Percentiles rank a stretch among this genome's conserved stretches.
Evolutionary conservation across 2,329 filamentous ascomycete genomes (phyloP).

Genomic region (Catunica adiposa): DNA sequence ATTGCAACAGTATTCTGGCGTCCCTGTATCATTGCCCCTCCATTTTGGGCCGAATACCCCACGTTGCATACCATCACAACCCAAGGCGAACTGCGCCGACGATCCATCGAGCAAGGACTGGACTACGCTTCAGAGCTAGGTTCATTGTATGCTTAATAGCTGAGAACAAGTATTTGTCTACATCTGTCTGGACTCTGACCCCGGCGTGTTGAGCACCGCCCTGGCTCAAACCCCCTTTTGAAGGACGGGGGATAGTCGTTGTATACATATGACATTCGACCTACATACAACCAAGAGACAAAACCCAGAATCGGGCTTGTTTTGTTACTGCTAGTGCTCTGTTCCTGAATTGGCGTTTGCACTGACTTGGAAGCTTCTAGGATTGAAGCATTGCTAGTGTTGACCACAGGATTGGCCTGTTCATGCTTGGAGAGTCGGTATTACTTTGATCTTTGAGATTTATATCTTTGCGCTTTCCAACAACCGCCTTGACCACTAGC

Average conservation of each 20-base stretch:
- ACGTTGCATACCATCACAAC: slow-evolving; percentile 10
- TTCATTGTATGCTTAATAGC: neutral
- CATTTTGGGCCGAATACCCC: slow-evolving; percentile 7
- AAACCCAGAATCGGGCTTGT: too few species aligned
- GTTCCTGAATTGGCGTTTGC: too few species aligned
- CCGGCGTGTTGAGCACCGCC: neutral
- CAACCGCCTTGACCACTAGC: too few species aligned
- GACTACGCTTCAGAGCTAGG: neutral
- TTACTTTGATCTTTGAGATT: neutral
- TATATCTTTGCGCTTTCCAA: too few species aligned
- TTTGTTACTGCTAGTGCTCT: too few species aligned
- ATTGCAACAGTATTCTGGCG: neutral
- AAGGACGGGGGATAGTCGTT: neutral
- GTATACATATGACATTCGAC: too few species aligned
- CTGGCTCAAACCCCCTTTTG: slow-evolving; percentile 9
- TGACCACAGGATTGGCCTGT: neutral
- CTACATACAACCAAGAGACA: too few species aligned
- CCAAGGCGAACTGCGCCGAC: neutral
- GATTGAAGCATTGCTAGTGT: neutral
- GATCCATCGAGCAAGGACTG: neutral
- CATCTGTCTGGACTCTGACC: neutral
- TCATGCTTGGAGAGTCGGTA: neutral
- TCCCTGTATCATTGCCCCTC: slow-evolving; percentile 1
- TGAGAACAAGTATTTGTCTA: slow-evolving; percentile 1
- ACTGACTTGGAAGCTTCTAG: slow-evolving; percentile 3